Base-by-base conservation (phyloP, 2,329 filamentous ascomycete genomes). In the Aspergillus unguis region DNA sequence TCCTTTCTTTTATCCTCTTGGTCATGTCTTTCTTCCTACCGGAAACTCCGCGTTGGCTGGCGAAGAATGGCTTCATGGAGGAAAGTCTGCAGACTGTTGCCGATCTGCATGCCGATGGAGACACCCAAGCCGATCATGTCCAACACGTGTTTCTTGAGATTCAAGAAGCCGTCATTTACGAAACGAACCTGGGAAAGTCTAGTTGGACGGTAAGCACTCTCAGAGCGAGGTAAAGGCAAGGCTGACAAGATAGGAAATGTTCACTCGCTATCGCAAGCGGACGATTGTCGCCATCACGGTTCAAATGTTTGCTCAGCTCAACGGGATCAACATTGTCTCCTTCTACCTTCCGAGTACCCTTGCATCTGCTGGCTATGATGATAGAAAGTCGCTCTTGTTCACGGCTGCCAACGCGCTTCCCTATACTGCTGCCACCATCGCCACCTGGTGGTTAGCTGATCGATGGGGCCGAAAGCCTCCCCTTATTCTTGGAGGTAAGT, bases 251-350 rank as follows among this genome's bases (percentile, higher is more conserved):
- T 26, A 68, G 65, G 71, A 74, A 62, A 75, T 75, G 72, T 74
- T 74, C 50, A 75, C 71, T 5, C 65, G 65, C 4, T 75, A 75
- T 49, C 68, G 71, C 36, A 74, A 74, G 52, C 66, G 71, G n/a
- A 73, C 71, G 2, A 66, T 73, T 29, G 67, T 73, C 31, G 71
- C 69, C 44, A 71, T 74, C 50, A 73, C 70, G 0, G 71, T 67
- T 6, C 70, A 73, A 36, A 73, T 73, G 69, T 73, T 71, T 38
- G 70, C 72, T 1, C 70, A 73, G 43, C 62, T 74, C 32, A 73
- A 73, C 57, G 71, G 71, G 26, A 74, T 73, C 59, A 74, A 74
- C 58, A 68, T 74, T 58, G 73, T 74, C 52, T 73, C 71, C 4
- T 74, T 74, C 56, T 75, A 75, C 46, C 68, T 74, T 10, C 71